Evolutionary conservation across 306 rosid genomes (phyloP).

Genomic region (Sphenostylis stenocarpa): DNA sequence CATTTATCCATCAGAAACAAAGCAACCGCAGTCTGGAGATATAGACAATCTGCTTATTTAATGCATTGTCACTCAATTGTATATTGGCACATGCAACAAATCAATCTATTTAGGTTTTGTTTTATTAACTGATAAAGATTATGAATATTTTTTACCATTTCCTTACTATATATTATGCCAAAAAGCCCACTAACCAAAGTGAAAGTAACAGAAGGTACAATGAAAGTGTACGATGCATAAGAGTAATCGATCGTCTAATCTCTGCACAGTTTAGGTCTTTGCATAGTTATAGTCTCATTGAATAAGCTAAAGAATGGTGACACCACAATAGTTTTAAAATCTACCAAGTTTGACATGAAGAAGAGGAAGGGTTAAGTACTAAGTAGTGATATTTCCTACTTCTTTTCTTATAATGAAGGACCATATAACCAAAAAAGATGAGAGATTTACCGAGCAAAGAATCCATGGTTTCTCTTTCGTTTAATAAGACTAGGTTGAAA

Average conservation of each 20-base stretch:
- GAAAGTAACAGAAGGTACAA: not conserved
- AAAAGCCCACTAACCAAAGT: not conserved
- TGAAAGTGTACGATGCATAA: not conserved
- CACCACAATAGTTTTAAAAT: constrained; percentile 3
- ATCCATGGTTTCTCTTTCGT: constrained; percentile 93
- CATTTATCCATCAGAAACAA: constrained; percentile 5
- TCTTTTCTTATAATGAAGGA: not conserved
- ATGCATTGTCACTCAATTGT: not conserved
- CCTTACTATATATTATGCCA: not conserved
- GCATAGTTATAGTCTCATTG: not conserved
- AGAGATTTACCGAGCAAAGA: constrained; percentile 74
- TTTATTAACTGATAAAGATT: constrained; percentile 17
- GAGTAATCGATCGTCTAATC: not conserved
- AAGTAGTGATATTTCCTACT: constrained; percentile 1
- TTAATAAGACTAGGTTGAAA: constrained; percentile 84
- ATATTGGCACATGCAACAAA: not conserved
- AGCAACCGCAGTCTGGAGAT: constrained; percentile 3
- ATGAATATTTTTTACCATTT: constrained; percentile 8
- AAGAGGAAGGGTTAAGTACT: not conserved
- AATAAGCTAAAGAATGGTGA: not conserved
- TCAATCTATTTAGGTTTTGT: constrained; percentile 4
- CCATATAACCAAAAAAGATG: not conserved
- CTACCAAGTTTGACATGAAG: not conserved
- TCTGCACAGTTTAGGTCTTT: not conserved
- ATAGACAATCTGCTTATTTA: not conserved